Evolutionary conservation across 1,139 yeast species (phyloP), one percentile per base, ranked within the genome.

Genomic region (Blastobotrys persicus): DNA sequence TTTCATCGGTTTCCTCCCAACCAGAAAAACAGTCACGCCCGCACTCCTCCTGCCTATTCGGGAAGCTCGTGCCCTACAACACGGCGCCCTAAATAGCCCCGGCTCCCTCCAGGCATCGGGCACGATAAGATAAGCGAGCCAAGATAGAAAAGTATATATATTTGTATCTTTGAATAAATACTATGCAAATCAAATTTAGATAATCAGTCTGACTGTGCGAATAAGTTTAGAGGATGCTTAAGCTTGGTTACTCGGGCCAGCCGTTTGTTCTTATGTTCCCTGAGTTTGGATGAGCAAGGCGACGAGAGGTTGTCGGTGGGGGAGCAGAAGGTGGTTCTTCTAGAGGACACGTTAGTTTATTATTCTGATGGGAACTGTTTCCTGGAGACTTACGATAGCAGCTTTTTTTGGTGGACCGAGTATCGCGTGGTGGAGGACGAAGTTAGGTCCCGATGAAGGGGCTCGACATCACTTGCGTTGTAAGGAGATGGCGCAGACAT

Each of bases 271-370:
- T 55, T 56, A 42, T 54, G 56, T 26, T 55, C 47, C 35, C 49
- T 55, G 31, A 59, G 50, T 47, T 58, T 56, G 20, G 59, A 51
- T n/a, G 57, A 45, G 42, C 61, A 59, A 14, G 63, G 63, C n/a
- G 63, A 59, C n/a, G 57, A 49, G 18, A 55, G 54, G 42, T 51
- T 51, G 44, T 59, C 62, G 7, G 59, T 51, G 11, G 63, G 63
- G 7, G 63, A 59, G 33, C 53, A 53, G 35, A 59, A 59, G 47
- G 56, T 50, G 12, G 63, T 59, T 37, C 53, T 47, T 14, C 60
- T 57, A 32, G 17, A 38, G 28, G 17, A 31, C 14, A 11, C 23
- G 6, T 28, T 40, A 26, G 28, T 11, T 28, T 14, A 12, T 19
- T 38, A 23, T 23, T 16, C 11, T n/a, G 19, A 13, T 2, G 6